Evolutionary conservation across 23 red algal species (phyloP), one percentile per base, ranked within the genome.

Genomic region (Cyanidiococcus yangmingshanensis): DNA sequence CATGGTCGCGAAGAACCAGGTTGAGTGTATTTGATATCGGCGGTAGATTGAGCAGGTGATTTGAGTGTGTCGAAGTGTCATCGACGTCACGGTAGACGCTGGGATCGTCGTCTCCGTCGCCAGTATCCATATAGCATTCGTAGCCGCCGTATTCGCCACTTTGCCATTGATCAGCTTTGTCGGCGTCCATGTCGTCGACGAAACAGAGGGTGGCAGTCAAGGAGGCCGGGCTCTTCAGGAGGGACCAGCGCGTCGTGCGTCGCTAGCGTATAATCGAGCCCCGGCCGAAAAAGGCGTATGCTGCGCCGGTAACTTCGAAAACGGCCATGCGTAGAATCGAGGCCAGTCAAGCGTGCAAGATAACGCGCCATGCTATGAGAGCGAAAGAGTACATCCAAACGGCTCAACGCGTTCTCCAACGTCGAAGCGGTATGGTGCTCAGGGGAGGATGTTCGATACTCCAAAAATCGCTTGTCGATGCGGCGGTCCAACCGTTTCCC

Each of bases 51-150:
- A 71, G 32, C 63, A 71, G 32, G 7, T 25, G 21, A 7, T 35
- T 35, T 7, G 21, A 3, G 63, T 35, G 3, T 12, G 12, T 29
- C 3, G 15, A 7, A 71, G n/a, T 30, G 63, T 71, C 63, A 35
- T 71, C 63, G 63, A 32, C 63, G 27, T 71, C 63, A 3, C 63
- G 63, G 27, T 71, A 71, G 7, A 71, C 63, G n/a, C n/a, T 35
- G n/a, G 63, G 63, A 30, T 71, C 63, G 27, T 29, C 63, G 63
- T 35, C 63, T 25, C 63, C 63, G 63, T 35, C 63, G 63, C 63
- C 63, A 71, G 12, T 35, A 35, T 71, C 63, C 63, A 71, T 71
- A 29, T 71, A 71, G 32, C 63, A 71, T 71, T 71, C 63, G 27
- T 71, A 71, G 32, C 63, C 63, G 63, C 63, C 63, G 7, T 12